Evolutionary conservation across 2,329 filamentous ascomycete species (phyloP), one percentile per base, ranked within the genome.

Genomic region (Fonsecaea monophora): DNA sequence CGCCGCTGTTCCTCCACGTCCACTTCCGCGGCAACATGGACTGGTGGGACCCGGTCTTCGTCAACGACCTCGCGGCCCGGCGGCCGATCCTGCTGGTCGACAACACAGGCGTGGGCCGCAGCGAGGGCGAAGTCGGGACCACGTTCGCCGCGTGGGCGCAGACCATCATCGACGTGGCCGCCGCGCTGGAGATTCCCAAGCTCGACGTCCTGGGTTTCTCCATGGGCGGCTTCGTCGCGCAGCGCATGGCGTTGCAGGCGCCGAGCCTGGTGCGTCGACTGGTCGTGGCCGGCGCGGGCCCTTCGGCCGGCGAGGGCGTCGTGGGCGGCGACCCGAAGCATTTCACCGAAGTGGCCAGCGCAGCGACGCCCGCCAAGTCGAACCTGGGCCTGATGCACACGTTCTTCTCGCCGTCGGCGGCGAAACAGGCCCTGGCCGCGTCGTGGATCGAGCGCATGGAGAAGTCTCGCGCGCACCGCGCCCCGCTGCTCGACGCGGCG

Each of bases 191-290:
- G 1, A 68, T 83, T n/a, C 37, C 63, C 0, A 71, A 79, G 58
- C 75, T 80, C 55, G 82, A 85, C 65, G 68, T 85, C 7, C 64
- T 85, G 48, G 83, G 84, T 1, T 85, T 82, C 73, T 84, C 81
- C 9, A 82, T 85, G 78, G 83, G 83, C 13, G 83, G 83, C 0
- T 78, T 76, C 37, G 78, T 78, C 4, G 82, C 80, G 6, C 83
- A 85, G 68, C 73, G 82, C 56, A 74, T 84, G 3, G 81, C 81
- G 1, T 75, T 84, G 30, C 74, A 75, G 30, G 71, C 73, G 0
- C 77, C 79, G 0, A 72, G 71, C 1, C 69, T 81, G 1, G 76
- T 82, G 0, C 77, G 80, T 1, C 77, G 77, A 18, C 73, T 84
- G 7, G 75, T 84, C 32, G 73, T 84, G 10, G 81, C 80, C 12